These are phyloP conservation scores for Tetracentron sinense DNA, from an alignment of 164 flowering plant genomes.

Conservation along the genomic window DNA sequence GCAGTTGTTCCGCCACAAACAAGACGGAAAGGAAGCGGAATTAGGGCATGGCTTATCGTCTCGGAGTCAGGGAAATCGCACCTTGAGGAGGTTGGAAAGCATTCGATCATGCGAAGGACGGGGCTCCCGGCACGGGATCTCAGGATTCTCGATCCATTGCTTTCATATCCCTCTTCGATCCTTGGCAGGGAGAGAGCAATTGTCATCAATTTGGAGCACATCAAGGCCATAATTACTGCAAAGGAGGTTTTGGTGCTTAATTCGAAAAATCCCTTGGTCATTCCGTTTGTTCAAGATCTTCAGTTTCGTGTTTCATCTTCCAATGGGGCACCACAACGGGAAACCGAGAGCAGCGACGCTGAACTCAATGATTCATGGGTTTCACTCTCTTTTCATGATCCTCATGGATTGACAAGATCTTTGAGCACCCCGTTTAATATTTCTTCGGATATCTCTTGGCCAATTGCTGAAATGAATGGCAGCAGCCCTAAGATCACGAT, in stretches of 20 bases:
- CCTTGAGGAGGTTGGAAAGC: conserved; percentile 34
- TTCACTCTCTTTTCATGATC: not conserved
- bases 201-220: conserved; percentile 40
- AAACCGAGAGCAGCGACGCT: conserved; percentile 12
- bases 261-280: conserved; percentile 29
- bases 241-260: conserved; percentile 35
- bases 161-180: conserved; percentile 36
- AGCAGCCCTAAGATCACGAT: conserved; percentile 1
- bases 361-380: conserved; percentile 10
- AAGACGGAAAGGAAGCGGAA: conserved; percentile 26
- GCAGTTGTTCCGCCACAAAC: conserved; percentile 2
- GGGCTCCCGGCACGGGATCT: conserved; percentile 36
- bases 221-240: conserved; percentile 40
- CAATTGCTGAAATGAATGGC: not conserved
- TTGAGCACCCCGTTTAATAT: not conserved
- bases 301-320: conserved; percentile 23
- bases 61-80: conserved; percentile 29
- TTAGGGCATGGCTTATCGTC: conserved; percentile 39
- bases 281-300: conserved; percentile 36
- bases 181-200: conserved; percentile 41
- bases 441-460: not conserved
- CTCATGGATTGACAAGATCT: not conserved
- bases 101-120: conserved; percentile 34
- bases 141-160: conserved; percentile 34
- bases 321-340: conserved; percentile 14